Evolutionary conservation across 1,139 yeast species (phyloP).

Genomic region (Yamadazyma triangularis): DNA sequence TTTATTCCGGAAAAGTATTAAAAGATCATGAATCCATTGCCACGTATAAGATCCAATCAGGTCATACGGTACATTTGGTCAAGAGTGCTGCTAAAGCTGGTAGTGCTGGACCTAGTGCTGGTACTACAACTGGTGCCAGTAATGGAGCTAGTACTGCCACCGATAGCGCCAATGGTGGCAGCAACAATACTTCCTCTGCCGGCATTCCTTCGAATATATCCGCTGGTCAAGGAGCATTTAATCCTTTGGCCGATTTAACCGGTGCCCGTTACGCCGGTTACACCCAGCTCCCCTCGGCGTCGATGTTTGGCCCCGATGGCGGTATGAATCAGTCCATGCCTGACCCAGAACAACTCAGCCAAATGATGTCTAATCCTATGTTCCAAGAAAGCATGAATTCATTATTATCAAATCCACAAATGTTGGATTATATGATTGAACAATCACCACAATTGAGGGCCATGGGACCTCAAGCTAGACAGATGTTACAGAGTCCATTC

Average conservation of each 20-base stretch:
- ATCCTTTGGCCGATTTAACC: conserved; percentile 87
- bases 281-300: conserved; percentile 79
- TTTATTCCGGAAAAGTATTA: conserved; percentile 89
- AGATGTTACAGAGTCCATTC: conserved; percentile 78
- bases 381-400: conserved; percentile 79
- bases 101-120: conserved; percentile 12
- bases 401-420: conserved; percentile 72
- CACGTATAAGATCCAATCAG: conserved; percentile 75
- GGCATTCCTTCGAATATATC: conserved; percentile 71
- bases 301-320: conserved; percentile 94
- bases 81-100: conserved; percentile 45
- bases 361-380: conserved; percentile 76
- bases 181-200: conserved; percentile 9
- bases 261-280: conserved; percentile 96
- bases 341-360: conserved; percentile 66
- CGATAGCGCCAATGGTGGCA: conserved; percentile 15
- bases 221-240: conserved; percentile 85
- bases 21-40: conserved; percentile 76
- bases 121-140: conserved; percentile 15
- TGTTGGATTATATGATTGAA: conserved; percentile 78
- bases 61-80: conserved; percentile 86
- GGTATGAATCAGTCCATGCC: conserved; percentile 72
- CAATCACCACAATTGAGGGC: conserved; percentile 80
- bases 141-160: conserved; percentile 15
- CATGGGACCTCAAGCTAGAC: conserved; percentile 87